These are phyloP conservation scores for Amaranthus tricolor DNA, from an alignment of 179 eudicot genomes.

Conservation along the genomic window DNA sequence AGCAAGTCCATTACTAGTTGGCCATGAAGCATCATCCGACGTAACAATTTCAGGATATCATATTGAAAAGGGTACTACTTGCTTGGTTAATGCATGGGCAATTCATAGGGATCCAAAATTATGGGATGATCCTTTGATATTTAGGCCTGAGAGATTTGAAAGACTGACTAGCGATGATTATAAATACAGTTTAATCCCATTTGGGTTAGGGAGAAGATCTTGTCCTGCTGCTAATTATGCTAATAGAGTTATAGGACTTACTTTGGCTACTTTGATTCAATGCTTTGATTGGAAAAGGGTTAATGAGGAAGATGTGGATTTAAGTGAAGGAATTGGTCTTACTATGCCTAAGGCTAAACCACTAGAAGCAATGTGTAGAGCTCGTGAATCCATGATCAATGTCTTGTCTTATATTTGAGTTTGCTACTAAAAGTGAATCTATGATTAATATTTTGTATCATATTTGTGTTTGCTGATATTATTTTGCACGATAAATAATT, in stretches of 20 bases:
- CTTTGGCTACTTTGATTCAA: conserved; percentile 31
- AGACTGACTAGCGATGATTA: conserved; percentile 6
- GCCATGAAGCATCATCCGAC: conserved; percentile 31
- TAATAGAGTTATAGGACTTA: conserved; percentile 24
- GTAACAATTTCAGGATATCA: conserved; percentile 29
- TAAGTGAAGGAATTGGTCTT: conserved; percentile 27
- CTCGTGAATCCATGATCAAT: background rate
- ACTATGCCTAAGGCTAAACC: conserved; percentile 18
- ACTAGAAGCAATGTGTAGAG: conserved; percentile 10
- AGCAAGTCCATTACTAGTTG: conserved; percentile 17
- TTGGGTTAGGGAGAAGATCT: conserved; percentile 38
- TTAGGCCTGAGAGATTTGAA: conserved; percentile 35
- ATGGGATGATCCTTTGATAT: conserved; percentile 33
- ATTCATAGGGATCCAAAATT: conserved; percentile 36
- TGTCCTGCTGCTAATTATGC: conserved; percentile 41
- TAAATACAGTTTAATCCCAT: conserved; percentile 31
- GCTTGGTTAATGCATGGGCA: conserved; percentile 38
- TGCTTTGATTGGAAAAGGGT: conserved; percentile 41
- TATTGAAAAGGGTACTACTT: conserved; percentile 30
- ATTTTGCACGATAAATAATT: no score
- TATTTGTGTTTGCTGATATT: no score
- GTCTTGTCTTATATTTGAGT: background rate
- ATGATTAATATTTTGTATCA: no score
- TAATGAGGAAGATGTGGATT: conserved; percentile 31
- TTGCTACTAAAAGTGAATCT: no score